Evolutionary conservation across 2,329 filamentous ascomycete genomes (phyloP).

Genomic region (Phoma sp.): DNA sequence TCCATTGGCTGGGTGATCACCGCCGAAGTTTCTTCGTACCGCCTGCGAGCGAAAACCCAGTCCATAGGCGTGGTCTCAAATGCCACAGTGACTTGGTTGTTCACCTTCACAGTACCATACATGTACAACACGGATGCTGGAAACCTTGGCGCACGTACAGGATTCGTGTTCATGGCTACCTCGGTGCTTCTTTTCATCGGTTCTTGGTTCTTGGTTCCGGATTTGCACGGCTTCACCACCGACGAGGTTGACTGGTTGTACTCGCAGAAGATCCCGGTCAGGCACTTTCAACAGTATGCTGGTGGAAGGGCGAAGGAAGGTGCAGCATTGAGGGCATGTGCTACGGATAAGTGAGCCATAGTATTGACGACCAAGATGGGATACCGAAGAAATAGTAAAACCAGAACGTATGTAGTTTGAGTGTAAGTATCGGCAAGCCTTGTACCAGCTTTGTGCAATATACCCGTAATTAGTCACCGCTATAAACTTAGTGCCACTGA

Average conservation of each 20-base stretch:
- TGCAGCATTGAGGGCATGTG: not conserved
- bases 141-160: constrained; percentile 51
- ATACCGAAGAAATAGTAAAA: too few relatives aligned
- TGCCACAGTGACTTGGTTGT: constrained; percentile 8
- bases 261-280: constrained; percentile 9
- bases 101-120: constrained; percentile 48
- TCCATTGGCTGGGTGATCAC: constrained; percentile 12
- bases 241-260: constrained; percentile 15
- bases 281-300: constrained; percentile 9
- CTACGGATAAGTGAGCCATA: not conserved
- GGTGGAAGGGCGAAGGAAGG: constrained; percentile 16
- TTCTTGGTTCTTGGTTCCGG: constrained; percentile 12
- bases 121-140: constrained; percentile 53
- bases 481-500: too few relatives aligned
- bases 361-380: not conserved
- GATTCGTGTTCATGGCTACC: constrained; percentile 46
- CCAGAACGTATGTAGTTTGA: too few relatives aligned
- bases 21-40: constrained; percentile 10
- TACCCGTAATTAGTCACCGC: too few relatives aligned
- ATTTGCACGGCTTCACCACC: constrained; percentile 10
- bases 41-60: constrained; percentile 8
- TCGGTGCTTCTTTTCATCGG: constrained; percentile 10
- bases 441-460: too few relatives aligned
- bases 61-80: constrained; percentile 11
- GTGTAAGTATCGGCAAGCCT: too few relatives aligned